These are phyloP conservation scores for Verticillium isaacii DNA, from an alignment of 2,329 filamentous ascomycete genomes.

Conservation along the genomic window DNA sequence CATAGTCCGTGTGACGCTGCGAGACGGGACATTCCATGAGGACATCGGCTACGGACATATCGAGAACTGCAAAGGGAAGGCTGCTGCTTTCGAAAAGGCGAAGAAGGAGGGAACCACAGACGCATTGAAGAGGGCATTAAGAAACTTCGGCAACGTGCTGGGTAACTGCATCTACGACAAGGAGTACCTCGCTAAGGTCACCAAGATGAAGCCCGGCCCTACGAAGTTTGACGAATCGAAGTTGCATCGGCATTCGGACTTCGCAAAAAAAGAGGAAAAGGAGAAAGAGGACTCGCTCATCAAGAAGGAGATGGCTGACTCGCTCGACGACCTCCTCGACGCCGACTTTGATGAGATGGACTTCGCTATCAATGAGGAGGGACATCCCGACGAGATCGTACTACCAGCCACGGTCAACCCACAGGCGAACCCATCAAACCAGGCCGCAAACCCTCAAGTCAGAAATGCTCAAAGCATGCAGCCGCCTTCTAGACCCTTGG, in stretches of 20 bases:
- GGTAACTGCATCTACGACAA: slow-evolving; percentile 99
- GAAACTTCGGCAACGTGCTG: slow-evolving; percentile 91
- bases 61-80: slow-evolving; percentile 93
- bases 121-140: slow-evolving; percentile 80
- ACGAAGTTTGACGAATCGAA: slow-evolving; percentile 74
- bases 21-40: slow-evolving; percentile 95
- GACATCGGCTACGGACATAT: slow-evolving; percentile 96
- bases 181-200: slow-evolving; percentile 84
- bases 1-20: slow-evolving; percentile 82
- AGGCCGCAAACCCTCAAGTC: neutral
- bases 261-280: slow-evolving; percentile 54
- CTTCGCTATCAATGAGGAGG: slow-evolving; percentile 64
- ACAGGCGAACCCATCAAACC: slow-evolving; percentile 12
- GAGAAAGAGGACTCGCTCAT: slow-evolving; percentile 16
- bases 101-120: slow-evolving; percentile 98
- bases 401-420: slow-evolving; percentile 30
- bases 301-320: slow-evolving; percentile 8
- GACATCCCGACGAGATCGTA: slow-evolving; percentile 72
- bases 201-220: slow-evolving; percentile 77
- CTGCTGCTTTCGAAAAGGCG: slow-evolving; percentile 93
- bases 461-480: slow-evolving; percentile 26
- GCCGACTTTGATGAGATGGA: slow-evolving; percentile 73
- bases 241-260: slow-evolving; percentile 78
- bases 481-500: slow-evolving; percentile 27
- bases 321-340: slow-evolving; percentile 21